Evolutionary conservation across 495 filamentous ascomycete genomes (phyloP).

Genomic region (Chaetomium cochliodes): DNA sequence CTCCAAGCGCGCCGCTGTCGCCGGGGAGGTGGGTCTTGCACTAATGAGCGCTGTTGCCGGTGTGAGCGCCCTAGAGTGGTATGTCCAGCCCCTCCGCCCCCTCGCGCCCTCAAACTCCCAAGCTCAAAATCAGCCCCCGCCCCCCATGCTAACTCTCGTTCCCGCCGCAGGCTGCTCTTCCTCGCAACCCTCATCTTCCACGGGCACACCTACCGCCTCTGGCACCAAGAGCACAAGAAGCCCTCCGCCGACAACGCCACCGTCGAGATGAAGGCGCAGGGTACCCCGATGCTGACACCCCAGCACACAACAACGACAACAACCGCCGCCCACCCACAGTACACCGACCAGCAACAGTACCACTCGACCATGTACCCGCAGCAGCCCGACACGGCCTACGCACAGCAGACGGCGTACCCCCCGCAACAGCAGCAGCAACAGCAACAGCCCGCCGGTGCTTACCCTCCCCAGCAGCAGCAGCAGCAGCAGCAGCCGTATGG

Average conservation of each 20-base stretch:
- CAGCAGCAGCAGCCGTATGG: conserved; percentile 8
- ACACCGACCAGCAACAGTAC: conserved; percentile 28
- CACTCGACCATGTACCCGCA: conserved; percentile 22
- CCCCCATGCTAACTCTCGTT: too few species aligned
- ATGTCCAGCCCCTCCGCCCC: conserved; percentile 10
- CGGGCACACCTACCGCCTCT: conserved; percentile 43
- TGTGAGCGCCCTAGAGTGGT: conserved; percentile 43
- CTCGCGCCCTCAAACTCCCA: background rate
- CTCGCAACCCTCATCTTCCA: conserved; percentile 46
- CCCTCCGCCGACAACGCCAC: conserved; percentile 30
- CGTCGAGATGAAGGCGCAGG: conserved; percentile 41
- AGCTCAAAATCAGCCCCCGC: background rate
- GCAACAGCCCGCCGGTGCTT: background rate
- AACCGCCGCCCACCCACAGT: conserved; percentile 30
- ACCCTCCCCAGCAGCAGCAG: conserved; percentile 5
- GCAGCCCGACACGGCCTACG: background rate
- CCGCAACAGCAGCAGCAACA: conserved; percentile 2
- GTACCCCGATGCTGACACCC: conserved; percentile 30
- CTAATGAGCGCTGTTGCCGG: conserved; percentile 45
- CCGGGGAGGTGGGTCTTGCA: conserved; percentile 31
- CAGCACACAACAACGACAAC: conserved; percentile 25
- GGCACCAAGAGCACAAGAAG: conserved; percentile 31
- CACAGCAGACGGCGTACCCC: conserved; percentile 14
- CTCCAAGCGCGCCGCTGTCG: conserved; percentile 33
- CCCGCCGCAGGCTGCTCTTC: conserved; percentile 49